These are phyloP conservation scores for Annulohypoxylon stygium DNA, from an alignment of 495 filamentous ascomycete species.

Conservation along the genomic window DNA sequence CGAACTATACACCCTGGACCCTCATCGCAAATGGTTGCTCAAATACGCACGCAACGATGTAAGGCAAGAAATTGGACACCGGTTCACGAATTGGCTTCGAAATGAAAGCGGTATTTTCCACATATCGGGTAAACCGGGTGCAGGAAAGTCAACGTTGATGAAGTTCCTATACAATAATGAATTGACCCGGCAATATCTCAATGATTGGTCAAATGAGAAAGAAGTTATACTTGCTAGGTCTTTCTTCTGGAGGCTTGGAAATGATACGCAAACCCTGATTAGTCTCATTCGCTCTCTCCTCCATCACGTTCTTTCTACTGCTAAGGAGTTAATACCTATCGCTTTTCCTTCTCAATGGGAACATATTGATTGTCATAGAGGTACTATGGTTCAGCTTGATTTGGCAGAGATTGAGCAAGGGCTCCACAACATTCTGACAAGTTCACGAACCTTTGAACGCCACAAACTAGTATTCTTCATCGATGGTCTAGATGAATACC, in stretches of 20 bases:
- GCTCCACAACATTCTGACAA: slow-evolving; percentile 19
- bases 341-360: slow-evolving; percentile 27
- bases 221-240: slow-evolving; percentile 53
- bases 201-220: slow-evolving; percentile 46
- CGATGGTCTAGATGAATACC: slow-evolving; percentile 57
- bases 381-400: neutral
- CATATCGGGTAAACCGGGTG: slow-evolving; percentile 57
- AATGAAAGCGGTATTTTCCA: slow-evolving; percentile 50
- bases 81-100: slow-evolving; percentile 51
- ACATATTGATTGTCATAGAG: neutral
- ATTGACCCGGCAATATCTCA: slow-evolving; percentile 29
- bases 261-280: slow-evolving; percentile 51
- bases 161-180: slow-evolving; percentile 51
- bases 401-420: slow-evolving; percentile 26
- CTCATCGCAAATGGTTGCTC: too few species aligned
- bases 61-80: slow-evolving; percentile 2
- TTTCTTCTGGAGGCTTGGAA: slow-evolving; percentile 63
- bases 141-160: slow-evolving; percentile 63
- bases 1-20: too few species aligned
- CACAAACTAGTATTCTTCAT: slow-evolving; percentile 56
- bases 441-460: slow-evolving; percentile 1
- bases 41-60: neutral
- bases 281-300: slow-evolving; percentile 60
- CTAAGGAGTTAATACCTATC: slow-evolving; percentile 34
- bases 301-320: slow-evolving; percentile 49